Evolutionary conservation across 2,329 filamentous ascomycete genomes (phyloP).

Genomic region (Emergomyces pasteurianus): DNA sequence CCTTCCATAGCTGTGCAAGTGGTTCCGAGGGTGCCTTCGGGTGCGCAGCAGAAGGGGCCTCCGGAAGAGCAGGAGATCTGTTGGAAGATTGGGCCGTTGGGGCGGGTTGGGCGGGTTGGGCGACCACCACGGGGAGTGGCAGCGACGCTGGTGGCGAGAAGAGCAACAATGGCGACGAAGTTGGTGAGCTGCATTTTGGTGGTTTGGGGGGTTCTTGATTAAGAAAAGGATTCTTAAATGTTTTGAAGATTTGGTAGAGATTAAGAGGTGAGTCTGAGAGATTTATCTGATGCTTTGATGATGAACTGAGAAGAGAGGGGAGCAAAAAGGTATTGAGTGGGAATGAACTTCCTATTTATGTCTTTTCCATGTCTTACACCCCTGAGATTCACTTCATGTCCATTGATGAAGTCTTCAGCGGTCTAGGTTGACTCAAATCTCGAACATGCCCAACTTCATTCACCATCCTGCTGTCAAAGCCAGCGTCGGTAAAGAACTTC

Average conservation of each 20-base stretch:
- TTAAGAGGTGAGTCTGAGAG: not conserved
- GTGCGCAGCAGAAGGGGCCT: conserved; percentile 7
- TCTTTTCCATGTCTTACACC: not conserved
- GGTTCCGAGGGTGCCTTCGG: conserved; percentile 3
- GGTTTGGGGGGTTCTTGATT: conserved; percentile 2
- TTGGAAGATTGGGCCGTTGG: conserved; percentile 1
- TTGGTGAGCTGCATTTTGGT: conserved; percentile 11
- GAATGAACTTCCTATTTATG: conserved; percentile 5
- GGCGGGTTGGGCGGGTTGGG: conserved; percentile 1
- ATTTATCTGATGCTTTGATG: conserved; percentile 3
- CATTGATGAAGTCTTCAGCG: not conserved
- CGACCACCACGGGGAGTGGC: conserved; percentile 1
- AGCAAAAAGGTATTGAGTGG: conserved; percentile 2
- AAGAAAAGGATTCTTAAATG: conserved; percentile 3
- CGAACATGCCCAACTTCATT: not conserved
- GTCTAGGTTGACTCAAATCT: not conserved
- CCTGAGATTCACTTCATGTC: not conserved
- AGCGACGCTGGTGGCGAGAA: conserved; percentile 2
- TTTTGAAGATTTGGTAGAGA: not conserved
- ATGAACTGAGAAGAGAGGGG: not conserved
- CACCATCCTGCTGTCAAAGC: not conserved
- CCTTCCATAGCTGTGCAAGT: conserved; percentile 8
- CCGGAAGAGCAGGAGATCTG: conserved; percentile 7
- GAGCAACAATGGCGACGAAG: conserved; percentile 5
- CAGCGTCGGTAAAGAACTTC: not conserved